Conservation (phyloP, 2,329 filamentous ascomycete species). For the Xylaria sp. region DNA sequence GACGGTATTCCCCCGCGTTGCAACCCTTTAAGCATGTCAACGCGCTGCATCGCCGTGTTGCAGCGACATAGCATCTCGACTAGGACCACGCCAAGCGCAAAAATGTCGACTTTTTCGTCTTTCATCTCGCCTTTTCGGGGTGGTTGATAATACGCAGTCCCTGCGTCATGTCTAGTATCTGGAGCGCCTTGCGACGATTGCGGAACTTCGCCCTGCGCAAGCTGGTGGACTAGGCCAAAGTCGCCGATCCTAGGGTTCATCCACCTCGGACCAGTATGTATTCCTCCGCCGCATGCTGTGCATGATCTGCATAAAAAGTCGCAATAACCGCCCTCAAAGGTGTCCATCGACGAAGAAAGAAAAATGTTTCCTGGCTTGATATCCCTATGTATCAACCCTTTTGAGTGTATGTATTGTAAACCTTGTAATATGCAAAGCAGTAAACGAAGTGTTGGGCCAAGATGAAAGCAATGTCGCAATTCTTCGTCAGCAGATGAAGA, state of each 20-base stretch:
- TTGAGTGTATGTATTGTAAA: conserved; percentile 66
- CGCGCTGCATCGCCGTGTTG: conserved; percentile 56
- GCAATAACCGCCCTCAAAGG: conserved; percentile 36
- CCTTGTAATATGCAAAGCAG: conserved; percentile 63
- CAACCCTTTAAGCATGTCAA: conserved; percentile 35
- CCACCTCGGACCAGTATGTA: conserved; percentile 42
- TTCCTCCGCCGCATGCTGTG: neutral
- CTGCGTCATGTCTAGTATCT: conserved; percentile 52
- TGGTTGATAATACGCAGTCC: conserved; percentile 68
- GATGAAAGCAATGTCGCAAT: conserved; percentile 63
- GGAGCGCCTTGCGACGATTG: conserved; percentile 3
- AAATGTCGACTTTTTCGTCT: conserved; percentile 64
- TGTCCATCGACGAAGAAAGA: conserved; percentile 52
- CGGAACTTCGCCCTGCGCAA: conserved; percentile 45
- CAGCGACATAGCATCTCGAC: conserved; percentile 65
- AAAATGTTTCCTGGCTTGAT: conserved; percentile 73
- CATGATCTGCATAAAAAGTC: conserved; percentile 36
- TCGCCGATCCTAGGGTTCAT: conserved; percentile 68
- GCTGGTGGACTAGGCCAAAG: conserved; percentile 67
- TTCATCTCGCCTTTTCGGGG: conserved; percentile 40
- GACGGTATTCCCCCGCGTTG: conserved; percentile 34
- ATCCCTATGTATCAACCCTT: conserved; percentile 67
- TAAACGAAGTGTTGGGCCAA: conserved; percentile 61
- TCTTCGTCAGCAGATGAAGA: conserved; percentile 36
- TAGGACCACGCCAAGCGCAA: conserved; percentile 64